Percentiles rank a stretch among this genome's conserved stretches.
Conservation (phyloP, 805 yeast species). For the Metschnikowia lunata region DNA sequence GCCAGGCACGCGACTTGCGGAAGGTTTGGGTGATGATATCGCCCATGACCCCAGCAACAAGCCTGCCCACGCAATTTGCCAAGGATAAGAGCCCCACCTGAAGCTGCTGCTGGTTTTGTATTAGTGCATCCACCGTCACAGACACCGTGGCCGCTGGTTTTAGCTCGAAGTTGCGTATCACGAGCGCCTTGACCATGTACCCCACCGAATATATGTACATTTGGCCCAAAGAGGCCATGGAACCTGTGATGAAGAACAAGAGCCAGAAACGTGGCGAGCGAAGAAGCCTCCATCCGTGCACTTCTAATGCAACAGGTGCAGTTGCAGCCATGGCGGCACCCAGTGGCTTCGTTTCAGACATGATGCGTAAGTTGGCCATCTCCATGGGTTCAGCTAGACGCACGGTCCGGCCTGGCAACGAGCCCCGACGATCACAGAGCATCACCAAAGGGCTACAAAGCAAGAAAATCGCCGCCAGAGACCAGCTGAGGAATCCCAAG, state of each 20-base stretch:
- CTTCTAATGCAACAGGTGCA: background rate
- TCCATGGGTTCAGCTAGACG: conserved; percentile 11
- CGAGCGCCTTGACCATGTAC: conserved; percentile 40
- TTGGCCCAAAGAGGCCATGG: conserved; percentile 41
- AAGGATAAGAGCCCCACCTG: conserved; percentile 73
- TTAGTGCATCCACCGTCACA: conserved; percentile 24
- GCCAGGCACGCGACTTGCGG: conserved; percentile 47
- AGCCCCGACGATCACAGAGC: conserved; percentile 28
- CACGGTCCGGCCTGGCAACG: background rate
- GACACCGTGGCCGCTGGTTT: conserved; percentile 6
- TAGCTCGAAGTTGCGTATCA: conserved; percentile 13
- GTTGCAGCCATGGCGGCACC: background rate
- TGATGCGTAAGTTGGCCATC: conserved; percentile 7
- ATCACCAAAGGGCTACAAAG: conserved; percentile 47
- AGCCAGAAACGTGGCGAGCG: conserved; percentile 34
- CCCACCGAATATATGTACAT: conserved; percentile 47
- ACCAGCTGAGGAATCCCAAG: conserved; percentile 42
- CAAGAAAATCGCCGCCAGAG: conserved; percentile 38
- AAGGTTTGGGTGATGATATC: conserved; percentile 51
- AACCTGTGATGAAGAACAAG: conserved; percentile 33
- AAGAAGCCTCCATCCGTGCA: conserved; percentile 19
- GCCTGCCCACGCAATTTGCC: conserved; percentile 62
- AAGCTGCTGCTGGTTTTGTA: conserved; percentile 57
- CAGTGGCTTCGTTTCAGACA: background rate
- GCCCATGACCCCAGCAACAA: conserved; percentile 59